A percentile compares a stretch with the other conserved stretches of the same genome.
These are phyloP conservation scores for Penstemon newberryi DNA, from an alignment of 257 asterid species.

Conservation along the genomic window DNA sequence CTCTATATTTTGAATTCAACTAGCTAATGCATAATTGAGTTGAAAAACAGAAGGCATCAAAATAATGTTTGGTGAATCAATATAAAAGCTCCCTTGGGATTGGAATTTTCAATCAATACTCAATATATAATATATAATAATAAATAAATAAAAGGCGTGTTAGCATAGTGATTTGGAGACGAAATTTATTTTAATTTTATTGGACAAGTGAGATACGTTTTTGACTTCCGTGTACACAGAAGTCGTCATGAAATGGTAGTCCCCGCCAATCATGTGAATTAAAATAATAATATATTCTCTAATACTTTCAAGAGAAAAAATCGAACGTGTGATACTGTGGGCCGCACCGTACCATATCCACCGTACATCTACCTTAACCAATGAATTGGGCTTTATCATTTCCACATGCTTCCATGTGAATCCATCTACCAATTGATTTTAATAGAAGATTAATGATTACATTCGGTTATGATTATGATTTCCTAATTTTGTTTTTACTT, in stretches of 20 bases:
- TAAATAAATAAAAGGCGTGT: neutral
- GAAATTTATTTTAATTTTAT: constrained; percentile 16
- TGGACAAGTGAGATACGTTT: constrained; percentile 32
- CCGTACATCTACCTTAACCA: constrained; percentile 12
- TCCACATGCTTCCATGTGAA: constrained; percentile 12
- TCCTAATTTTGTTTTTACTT: too few species aligned
- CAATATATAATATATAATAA: too few species aligned
- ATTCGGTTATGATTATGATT: too few species aligned
- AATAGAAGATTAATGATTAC: too few species aligned
- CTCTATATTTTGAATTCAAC: neutral
- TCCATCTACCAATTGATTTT: too few species aligned
- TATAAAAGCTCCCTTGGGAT: neutral
- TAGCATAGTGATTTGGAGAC: neutral
- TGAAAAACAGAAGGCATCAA: neutral
- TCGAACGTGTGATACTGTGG: neutral
- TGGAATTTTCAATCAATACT: neutral
- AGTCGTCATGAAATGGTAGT: neutral
- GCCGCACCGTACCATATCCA: constrained; percentile 9
- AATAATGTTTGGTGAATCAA: neutral
- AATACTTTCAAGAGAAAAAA: neutral
- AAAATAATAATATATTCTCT: neutral
- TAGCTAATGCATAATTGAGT: neutral
- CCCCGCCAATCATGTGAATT: constrained; percentile 23
- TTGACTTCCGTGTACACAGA: constrained; percentile 32
- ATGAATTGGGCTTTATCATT: neutral